phyloP scores from a whole-genome alignment of 2,329 filamentous ascomycete species.

The Thielaviopsis ethacetica region DNA sequence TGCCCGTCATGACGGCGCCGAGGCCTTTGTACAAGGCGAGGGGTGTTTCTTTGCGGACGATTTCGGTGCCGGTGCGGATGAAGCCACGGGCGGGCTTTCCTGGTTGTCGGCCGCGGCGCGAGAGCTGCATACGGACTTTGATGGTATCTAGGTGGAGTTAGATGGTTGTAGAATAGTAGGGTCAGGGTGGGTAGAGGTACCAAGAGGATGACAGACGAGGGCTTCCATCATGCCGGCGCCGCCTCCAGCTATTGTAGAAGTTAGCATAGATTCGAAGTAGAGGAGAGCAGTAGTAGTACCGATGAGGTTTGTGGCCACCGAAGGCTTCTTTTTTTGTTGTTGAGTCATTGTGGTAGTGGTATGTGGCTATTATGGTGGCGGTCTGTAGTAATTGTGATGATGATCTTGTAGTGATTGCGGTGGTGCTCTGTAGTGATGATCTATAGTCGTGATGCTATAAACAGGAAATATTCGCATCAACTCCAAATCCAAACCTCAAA shows the following conservation, averaged over 20 bases:
- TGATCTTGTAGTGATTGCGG: no score
- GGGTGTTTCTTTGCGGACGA: constrained; percentile 78
- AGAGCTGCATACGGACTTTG: constrained; percentile 99
- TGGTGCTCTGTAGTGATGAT: no score
- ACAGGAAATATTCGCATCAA: not conserved
- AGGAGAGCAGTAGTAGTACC: constrained; percentile 37
- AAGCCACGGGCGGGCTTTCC: constrained; percentile 82
- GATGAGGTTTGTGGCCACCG: constrained; percentile 79
- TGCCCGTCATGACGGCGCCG: constrained; percentile 90
- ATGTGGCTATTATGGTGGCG: not conserved
- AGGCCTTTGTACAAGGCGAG: constrained; percentile 93
- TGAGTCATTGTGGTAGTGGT: constrained; percentile 19
- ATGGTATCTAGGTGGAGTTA: constrained; percentile 53
- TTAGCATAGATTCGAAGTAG: no score
- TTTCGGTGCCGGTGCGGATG: constrained; percentile 67
- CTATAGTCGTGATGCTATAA: no score
- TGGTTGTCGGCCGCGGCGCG: constrained; percentile 63
- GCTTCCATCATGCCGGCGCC: constrained; percentile 99
- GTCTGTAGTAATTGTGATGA: no score
- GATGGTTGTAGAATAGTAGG: constrained; percentile 9
- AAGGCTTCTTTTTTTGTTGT: constrained; percentile 45
- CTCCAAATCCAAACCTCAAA: no score
- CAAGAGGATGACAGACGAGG: constrained; percentile 82
- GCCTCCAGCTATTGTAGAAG: constrained; percentile 67
- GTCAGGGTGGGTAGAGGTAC: constrained; percentile 29